Evolutionary conservation across 441 rosid species (phyloP).

Genomic region (Metrosideros polymorpha): DNA sequence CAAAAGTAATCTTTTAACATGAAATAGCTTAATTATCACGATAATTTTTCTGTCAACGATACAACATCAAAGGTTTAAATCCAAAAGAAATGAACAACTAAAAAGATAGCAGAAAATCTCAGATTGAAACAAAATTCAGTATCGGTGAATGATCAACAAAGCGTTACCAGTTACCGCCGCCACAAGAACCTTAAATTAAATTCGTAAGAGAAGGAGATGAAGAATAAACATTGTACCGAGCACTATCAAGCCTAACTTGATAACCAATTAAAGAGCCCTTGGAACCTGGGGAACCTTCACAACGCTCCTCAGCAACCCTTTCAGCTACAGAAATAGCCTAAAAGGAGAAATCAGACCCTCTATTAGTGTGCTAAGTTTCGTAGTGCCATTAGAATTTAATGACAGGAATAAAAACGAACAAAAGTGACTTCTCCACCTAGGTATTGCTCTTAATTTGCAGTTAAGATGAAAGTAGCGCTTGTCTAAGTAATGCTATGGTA

Average conservation of each 20-base stretch:
- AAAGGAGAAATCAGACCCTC: background rate
- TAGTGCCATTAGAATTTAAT: background rate
- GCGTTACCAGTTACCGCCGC: background rate
- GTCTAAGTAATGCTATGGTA: background rate
- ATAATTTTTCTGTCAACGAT: background rate
- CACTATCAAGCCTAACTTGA: slow-evolving; percentile 97
- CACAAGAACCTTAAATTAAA: background rate
- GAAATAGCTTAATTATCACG: background rate
- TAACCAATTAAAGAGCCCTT: slow-evolving; percentile 86
- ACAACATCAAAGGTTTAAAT: background rate
- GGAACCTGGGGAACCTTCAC: slow-evolving; percentile 82
- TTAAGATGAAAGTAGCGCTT: background rate
- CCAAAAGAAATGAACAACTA: background rate
- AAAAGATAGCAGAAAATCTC: background rate
- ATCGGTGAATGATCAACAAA: background rate
- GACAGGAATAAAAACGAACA: background rate
- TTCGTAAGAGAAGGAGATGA: background rate
- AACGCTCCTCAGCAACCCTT: slow-evolving; percentile 94
- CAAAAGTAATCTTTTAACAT: background rate
- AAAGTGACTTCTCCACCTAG: background rate
- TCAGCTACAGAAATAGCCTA: slow-evolving; percentile 98
- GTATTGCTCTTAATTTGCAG: background rate
- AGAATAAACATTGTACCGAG: slow-evolving; percentile 42
- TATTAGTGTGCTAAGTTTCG: background rate
- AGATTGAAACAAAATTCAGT: background rate